Evolutionary conservation across 768 basidiomycete species (phyloP), one percentile per base, ranked within the genome.

Genomic region (Pulveroboletus sp.): DNA sequence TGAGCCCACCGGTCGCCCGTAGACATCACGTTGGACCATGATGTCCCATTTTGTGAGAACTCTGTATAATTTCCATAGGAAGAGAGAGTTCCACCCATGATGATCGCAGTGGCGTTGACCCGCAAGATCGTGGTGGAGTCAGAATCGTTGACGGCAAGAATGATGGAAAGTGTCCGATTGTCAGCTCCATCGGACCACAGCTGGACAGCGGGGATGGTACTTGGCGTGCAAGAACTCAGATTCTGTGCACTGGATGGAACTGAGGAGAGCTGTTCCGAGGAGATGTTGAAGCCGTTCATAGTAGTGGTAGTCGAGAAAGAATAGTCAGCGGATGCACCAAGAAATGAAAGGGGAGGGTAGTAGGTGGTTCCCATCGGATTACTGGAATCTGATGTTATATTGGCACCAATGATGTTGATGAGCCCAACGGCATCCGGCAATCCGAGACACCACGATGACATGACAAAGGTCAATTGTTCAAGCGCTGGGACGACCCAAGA

Each of bases 221-320:
- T 38, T 6, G 0, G 9, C 7, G n/a, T 21, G 16, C 54, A 60
- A 5, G 32, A 25, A 36, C 35, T 21, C 3, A 61, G 45, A 19
- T 41, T 50, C 19, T 33, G 48, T 13, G 51, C 57, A 21, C 50
- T 34, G 19, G 45, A 48, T 19, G 52, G 57, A 16, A 59, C 3
- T 0, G 57, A 49, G 9, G 53, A 43, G 13, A 56, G 45, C 1
- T 19, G 11, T 37, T 62, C 56, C 36, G 40, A 25, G 17, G 57
- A 51, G 5, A 62, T 33, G 10, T 56, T 48, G 40, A 59, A 52
- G 24, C 53, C 49, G 23, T 59, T 56, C 11, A 62, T 7, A 25
- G 31, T n/a, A 6, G 31, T 38, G 16, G 46, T 43, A 19, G 27
- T 11, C 6, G 45, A 21, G 34, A 39, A 27, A 12, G 40, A 48